Conservation (phyloP, 2,329 filamentous ascomycete genomes). For the Laburnicola sp. region DNA sequence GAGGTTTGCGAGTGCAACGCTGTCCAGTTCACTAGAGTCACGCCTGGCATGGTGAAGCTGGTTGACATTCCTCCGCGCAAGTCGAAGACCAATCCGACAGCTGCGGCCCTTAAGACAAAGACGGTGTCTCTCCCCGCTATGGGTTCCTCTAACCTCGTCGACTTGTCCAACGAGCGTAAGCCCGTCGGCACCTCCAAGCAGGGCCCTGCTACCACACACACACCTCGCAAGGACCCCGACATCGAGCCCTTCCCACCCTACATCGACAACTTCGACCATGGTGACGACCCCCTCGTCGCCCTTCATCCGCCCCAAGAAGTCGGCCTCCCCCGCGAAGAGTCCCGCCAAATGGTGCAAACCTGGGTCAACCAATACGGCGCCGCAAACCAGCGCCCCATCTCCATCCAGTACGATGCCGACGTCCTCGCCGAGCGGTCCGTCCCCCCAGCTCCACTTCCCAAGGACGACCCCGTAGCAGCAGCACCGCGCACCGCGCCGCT, state of each 20-base stretch:
- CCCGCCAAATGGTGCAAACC: conserved; percentile 14
- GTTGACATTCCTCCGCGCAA: conserved; percentile 24
- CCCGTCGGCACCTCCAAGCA: not conserved
- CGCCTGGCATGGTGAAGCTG: conserved; percentile 26
- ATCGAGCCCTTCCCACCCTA: conserved; percentile 1
- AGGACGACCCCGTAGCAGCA: conserved; percentile 1
- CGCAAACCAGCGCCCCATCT: conserved; percentile 21
- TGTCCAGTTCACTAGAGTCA: conserved; percentile 10
- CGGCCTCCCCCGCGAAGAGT: not conserved
- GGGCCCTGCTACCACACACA: not conserved
- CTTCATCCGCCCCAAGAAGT: conserved; percentile 9
- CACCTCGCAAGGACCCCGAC: conserved; percentile 2
- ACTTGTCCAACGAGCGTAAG: not conserved
- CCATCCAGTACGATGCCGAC: conserved; percentile 21
- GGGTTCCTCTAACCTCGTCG: not conserved
- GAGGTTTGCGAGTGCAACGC: conserved; percentile 16
- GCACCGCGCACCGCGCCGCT: too few species aligned
- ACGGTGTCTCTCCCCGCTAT: not conserved
- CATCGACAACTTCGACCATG: conserved; percentile 9
- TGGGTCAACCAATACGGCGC: conserved; percentile 23
- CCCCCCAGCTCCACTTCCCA: conserved; percentile 25
- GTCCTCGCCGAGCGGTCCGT: conserved; percentile 25
- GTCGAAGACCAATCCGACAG: conserved; percentile 5
- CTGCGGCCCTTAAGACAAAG: not conserved
- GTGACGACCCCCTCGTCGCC: too few species aligned